Percentiles rank a stretch among this genome's conserved stretches.
phyloP scores from a whole-genome alignment of 352 stramenopile species.

The Pythium dissimile region DNA sequence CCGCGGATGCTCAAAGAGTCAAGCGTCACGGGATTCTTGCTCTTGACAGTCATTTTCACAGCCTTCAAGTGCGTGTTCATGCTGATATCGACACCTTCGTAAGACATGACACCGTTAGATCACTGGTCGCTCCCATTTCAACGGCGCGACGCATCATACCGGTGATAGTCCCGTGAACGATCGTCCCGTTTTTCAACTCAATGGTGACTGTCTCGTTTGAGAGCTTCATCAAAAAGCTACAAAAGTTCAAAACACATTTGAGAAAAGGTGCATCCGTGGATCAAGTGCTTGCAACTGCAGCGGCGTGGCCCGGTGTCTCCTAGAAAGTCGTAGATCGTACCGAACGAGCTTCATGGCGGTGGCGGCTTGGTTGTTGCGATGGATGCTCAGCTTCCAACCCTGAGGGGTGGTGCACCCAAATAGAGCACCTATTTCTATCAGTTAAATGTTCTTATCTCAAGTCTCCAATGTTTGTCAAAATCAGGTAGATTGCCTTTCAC shows the following conservation, averaged over 20 bases:
- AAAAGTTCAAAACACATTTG: neutral
- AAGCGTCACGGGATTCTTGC: conserved; percentile 96
- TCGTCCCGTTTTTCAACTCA: conserved; percentile 99
- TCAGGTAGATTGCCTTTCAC: neutral
- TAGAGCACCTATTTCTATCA: too few species aligned
- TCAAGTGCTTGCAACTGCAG: too few species aligned
- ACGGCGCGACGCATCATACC: too few species aligned
- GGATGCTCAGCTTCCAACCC: neutral
- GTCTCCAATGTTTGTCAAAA: too few species aligned
- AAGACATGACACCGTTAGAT: neutral
- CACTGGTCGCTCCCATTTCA: too few species aligned
- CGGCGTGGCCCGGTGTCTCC: too few species aligned
- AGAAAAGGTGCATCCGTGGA: neutral
- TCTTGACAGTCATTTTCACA: conserved; percentile 97
- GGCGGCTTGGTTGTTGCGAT: conserved; percentile 16
- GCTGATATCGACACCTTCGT: conserved; percentile 98
- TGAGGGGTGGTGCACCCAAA: conserved; percentile 2
- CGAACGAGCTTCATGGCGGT: conserved; percentile 42
- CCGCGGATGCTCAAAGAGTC: conserved; percentile 97
- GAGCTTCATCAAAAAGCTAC: conserved; percentile 97
- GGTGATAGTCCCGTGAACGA: conserved; percentile 97
- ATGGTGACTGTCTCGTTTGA: conserved; percentile 99
- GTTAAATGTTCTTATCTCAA: too few species aligned
- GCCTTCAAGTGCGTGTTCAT: conserved; percentile 99
- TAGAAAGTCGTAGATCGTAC: conserved; percentile 18